Base-by-base conservation (phyloP, 108 stramenopile genomes). In the Skeletonema menzelii region DNA sequence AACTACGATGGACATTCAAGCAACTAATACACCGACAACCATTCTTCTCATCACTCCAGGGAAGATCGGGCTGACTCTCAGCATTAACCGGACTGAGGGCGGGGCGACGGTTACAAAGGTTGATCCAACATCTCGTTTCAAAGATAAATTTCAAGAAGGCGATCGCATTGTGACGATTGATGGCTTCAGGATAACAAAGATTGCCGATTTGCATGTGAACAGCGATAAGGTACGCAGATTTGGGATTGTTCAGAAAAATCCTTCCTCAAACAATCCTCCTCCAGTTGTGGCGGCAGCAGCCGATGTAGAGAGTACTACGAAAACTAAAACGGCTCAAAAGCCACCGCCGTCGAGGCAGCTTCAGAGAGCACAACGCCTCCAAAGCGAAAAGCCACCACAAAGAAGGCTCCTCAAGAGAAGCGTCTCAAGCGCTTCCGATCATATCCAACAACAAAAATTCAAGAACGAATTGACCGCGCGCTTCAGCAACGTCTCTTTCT, bases 381-480 rank as follows among this genome's bases (percentile, higher is more conserved):
- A 53, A 53, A 20, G 49, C 22, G 8, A 0, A 24, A 20, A 20
- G 49, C 49, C 0, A 7, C 49, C 2, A 53, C 8, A 7, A 10
- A 15, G 49, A 17, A 5, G 8, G 49, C 49, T 22, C 6, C 49
- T 24, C 60, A 68, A 59, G 81, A 82, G 53, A 80, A 84, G 27
- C 74, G 83, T 11, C 49, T 72, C 24, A 71, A 72, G 35, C 69
- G 71, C 31, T 73, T 56, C 22, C 83, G 83, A 22, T 19, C 46
- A 15, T 19, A 20, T n/a, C 59, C 56, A 42, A 49, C 83, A 27
- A 10, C 10, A 31, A 49, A 26, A 11, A 64, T 73, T 34, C 70
- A 47, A 27, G 35, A 84, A 32, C 79, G 83, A 4, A 84, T 84
- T 60, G 65, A 71, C 3, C 63, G 83, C 19, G 78, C 79, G 26